Percentiles rank a stretch among this genome's conserved stretches.
phyloP scores from a whole-genome alignment of 176 grass and related monocot species.

The Calamus simplicifolius region DNA sequence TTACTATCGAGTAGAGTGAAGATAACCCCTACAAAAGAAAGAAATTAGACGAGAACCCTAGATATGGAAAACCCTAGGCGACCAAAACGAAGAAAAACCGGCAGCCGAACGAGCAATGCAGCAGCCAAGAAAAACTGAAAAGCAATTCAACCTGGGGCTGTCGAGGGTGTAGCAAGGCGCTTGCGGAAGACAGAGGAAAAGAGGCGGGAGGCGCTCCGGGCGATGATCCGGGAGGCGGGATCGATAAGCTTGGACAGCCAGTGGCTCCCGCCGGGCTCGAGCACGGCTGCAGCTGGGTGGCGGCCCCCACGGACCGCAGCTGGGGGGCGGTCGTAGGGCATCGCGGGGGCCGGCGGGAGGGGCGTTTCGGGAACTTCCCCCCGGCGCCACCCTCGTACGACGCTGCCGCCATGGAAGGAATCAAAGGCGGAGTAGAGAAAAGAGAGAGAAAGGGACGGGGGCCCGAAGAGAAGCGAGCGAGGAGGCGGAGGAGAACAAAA shows the following conservation, averaged over 20 bases:
- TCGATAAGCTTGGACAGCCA: conserved; percentile 29
- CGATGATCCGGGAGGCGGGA: conserved; percentile 26
- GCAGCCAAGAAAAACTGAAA: not conserved
- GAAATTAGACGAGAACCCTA: too few species aligned
- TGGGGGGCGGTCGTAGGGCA: conserved; percentile 6
- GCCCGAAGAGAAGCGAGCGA: too few species aligned
- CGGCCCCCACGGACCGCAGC: not conserved
- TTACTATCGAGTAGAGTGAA: too few species aligned
- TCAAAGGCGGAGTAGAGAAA: too few species aligned
- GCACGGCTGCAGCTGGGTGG: not conserved
- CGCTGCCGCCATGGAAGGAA: too few species aligned
- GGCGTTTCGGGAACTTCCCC: conserved; percentile 11
- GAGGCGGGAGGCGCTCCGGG: conserved; percentile 23
- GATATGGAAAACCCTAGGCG: too few species aligned
- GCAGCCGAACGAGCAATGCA: not conserved
- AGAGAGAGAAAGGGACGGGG: too few species aligned
- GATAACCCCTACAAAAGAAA: too few species aligned
- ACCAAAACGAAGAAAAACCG: too few species aligned
- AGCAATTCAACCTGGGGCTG: not conserved
- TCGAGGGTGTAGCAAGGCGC: not conserved
- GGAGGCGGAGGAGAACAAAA: too few species aligned
- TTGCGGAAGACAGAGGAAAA: conserved; percentile 36
- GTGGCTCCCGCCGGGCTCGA: not conserved
- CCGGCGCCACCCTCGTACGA: not conserved
- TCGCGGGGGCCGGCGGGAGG: not conserved